phyloP scores from a whole-genome alignment of 2,329 filamentous ascomycete genomes.

The Myriosclerotinia scirpicola region DNA sequence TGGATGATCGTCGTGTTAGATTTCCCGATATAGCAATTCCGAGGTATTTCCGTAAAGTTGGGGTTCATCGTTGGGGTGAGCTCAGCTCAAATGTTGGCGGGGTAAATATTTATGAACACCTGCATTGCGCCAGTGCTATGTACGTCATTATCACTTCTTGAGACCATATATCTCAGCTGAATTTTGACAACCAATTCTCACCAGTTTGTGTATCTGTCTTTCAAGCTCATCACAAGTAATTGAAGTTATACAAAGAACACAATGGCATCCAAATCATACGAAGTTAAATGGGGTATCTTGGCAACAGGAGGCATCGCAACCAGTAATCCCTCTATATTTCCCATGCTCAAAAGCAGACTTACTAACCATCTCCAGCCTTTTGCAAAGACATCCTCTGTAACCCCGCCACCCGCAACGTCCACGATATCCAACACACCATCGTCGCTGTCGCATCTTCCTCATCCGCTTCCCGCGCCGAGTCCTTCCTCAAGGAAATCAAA shows the following conservation, averaged over 20 bases:
- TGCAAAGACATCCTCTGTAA: constrained; percentile 64
- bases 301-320: constrained; percentile 44
- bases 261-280: constrained; percentile 37
- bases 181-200: background rate
- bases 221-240: background rate
- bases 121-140: background rate
- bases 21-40: background rate
- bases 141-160: constrained; percentile 5
- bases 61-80: background rate
- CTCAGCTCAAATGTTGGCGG: background rate
- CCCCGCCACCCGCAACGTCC: constrained; percentile 57
- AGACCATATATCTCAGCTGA: background rate
- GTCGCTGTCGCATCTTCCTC: constrained; percentile 65
- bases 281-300: constrained; percentile 41
- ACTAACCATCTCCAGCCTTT: constrained; percentile 46
- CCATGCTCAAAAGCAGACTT: constrained; percentile 3
- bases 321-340: constrained; percentile 28
- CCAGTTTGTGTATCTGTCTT: background rate
- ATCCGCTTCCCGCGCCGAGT: constrained; percentile 56
- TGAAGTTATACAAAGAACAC: constrained; percentile 3
- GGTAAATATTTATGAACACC: constrained; percentile 8
- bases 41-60: background rate
- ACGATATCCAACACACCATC: constrained; percentile 61
- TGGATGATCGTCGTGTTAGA: background rate
- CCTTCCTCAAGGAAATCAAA: constrained; percentile 59